Base-by-base conservation (phyloP, 331 rosid species). In the Ulmus americana region DNA sequence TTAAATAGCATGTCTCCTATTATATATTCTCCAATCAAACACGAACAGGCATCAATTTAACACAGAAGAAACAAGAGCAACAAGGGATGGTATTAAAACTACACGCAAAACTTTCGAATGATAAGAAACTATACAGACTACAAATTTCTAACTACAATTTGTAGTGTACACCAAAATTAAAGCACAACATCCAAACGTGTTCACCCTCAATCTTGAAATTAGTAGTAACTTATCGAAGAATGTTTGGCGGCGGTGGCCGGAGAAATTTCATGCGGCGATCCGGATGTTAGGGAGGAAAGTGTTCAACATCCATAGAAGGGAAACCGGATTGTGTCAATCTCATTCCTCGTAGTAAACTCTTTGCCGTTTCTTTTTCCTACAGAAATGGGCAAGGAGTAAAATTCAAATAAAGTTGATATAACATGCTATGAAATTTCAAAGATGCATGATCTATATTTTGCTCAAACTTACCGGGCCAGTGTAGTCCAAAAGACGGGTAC, bases 401-500 rank as follows among this genome's bases (percentile, higher is more conserved):
- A 41, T 35, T 45, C 16, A 63, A 68, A 57, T 18, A 22, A 11
- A 41, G 60, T 51, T 7, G 15, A 55, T 15, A 10, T 5, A 2
- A 59, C 35, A 22, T 7, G 12, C 10, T 16, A 2, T 6, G 40
- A 63, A 65, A 39, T 16, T 55, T 7, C 40, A 51, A 55, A 22
- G 11, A 22, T 38, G 41, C 42, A 56, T 52, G 49, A n/a, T 39
- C 11, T 13, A 7, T 45, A 15, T 6, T 55, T 16, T 20, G 8
- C 55, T 3, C 58, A 59, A 70, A 85, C 95, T 85, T 70, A 90
- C 97, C 4, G 97, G 97, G 54, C 97, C 97, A 42, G 89, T 74
- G 77, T 80, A 90, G 75, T 90, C 97, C 70, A 90, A 76, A 74
- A 90, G 97, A 57, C 97, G 95, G 6, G 97, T 90, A 52, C 95